phyloP scores from a whole-genome alignment of 352 stramenopile species.

The Phytophthora pisi region DNA sequence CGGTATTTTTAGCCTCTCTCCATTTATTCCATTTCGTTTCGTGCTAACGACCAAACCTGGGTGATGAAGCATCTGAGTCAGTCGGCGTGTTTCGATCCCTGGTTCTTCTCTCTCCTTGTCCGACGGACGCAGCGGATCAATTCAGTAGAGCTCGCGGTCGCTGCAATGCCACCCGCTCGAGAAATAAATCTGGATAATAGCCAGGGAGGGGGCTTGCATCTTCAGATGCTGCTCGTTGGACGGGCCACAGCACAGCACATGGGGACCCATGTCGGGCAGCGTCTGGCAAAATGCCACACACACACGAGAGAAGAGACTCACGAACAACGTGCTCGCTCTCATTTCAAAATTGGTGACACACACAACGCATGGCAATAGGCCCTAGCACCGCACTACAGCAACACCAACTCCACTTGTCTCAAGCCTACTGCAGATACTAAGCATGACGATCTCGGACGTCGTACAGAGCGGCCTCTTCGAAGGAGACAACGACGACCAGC shows the following conservation, averaged over 20 bases:
- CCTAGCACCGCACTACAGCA: constrained; percentile 3
- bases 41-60: not conserved
- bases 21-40: not conserved
- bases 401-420: not conserved
- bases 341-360: constrained; percentile 25
- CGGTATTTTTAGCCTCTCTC: not conserved
- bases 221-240: constrained; percentile 24
- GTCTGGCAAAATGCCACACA: constrained; percentile 26
- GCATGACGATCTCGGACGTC: constrained; percentile 31
- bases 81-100: not conserved
- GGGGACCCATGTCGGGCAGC: constrained; percentile 6
- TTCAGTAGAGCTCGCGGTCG: constrained; percentile 9
- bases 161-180: constrained; percentile 14
- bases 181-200: constrained; percentile 40
- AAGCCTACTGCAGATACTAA: not conserved
- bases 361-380: constrained; percentile 8
- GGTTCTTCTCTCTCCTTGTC: constrained; percentile 11
- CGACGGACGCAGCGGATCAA: constrained; percentile 24
- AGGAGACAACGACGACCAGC: constrained; percentile 27
- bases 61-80: constrained; percentile 14
- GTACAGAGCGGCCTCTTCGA: constrained; percentile 30
- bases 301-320: not conserved
- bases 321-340: constrained; percentile 3
- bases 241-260: constrained; percentile 2
- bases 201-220: constrained; percentile 20